Percentiles rank a stretch among this genome's conserved stretches.
These are phyloP conservation scores for Calamus simplicifolius DNA, from an alignment of 176 grass and related monocot species.

Conservation along the genomic window DNA sequence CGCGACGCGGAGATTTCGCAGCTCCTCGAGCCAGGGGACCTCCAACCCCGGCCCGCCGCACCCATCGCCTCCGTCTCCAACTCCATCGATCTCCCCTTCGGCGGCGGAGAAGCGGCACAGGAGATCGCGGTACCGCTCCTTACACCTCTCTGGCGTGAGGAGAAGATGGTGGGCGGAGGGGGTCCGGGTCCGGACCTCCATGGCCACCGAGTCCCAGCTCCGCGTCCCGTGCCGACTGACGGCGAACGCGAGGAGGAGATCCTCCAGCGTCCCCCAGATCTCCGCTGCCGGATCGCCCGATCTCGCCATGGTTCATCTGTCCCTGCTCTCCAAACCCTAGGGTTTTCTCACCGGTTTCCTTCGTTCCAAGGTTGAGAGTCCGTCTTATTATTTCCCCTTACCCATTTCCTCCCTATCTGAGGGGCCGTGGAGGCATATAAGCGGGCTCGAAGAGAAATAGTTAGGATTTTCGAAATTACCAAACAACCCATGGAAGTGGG, in stretches of 20 bases:
- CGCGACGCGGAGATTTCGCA: slow-evolving; percentile 60
- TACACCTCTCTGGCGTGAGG: slow-evolving; percentile 41
- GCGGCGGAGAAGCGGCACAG: slow-evolving; percentile 48
- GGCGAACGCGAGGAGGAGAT: slow-evolving; percentile 65
- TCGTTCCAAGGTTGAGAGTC: too few species aligned
- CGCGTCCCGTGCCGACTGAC: slow-evolving; percentile 55
- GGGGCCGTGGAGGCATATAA: too few species aligned
- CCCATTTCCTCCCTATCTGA: too few species aligned
- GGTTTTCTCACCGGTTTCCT: slow-evolving; percentile 22
- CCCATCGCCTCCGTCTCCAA: background rate
- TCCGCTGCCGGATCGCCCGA: slow-evolving; percentile 51
- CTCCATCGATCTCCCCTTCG: background rate
- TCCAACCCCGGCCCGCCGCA: slow-evolving; percentile 2
- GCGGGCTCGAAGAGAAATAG: too few species aligned
- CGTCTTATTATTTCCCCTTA: too few species aligned
- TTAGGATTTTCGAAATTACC: too few species aligned
- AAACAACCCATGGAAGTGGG: too few species aligned
- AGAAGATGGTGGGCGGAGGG: slow-evolving; percentile 6
- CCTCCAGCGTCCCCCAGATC: slow-evolving; percentile 92
- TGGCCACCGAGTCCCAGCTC: slow-evolving; percentile 70
- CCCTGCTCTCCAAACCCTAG: slow-evolving; percentile 37
- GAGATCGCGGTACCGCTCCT: slow-evolving; percentile 35
- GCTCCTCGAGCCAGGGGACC: slow-evolving; percentile 56
- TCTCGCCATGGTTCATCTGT: slow-evolving; percentile 13
- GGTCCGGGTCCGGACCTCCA: slow-evolving; percentile 50